These are phyloP conservation scores for Phialemoniopsis sp. DNA, from an alignment of 2,329 filamentous ascomycete species.

Conservation along the genomic window DNA sequence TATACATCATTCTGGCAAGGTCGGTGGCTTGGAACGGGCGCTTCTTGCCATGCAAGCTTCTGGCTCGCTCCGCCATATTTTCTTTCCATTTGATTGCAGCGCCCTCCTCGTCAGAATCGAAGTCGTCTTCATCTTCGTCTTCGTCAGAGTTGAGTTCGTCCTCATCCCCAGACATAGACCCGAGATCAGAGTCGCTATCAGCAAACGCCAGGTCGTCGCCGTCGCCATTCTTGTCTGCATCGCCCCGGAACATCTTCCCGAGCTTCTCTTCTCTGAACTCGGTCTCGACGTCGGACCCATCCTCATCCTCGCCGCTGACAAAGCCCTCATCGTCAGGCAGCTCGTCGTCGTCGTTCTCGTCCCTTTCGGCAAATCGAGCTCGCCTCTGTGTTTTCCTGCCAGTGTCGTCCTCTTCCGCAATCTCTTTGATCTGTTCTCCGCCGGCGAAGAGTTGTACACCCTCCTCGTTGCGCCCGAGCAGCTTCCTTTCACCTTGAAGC, in stretches of 20 bases:
- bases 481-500: slow-evolving; percentile 74
- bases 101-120: slow-evolving; percentile 66
- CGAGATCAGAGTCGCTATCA: slow-evolving; percentile 94
- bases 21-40: slow-evolving; percentile 75
- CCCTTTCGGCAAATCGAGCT: slow-evolving; percentile 54
- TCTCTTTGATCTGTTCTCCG: slow-evolving; percentile 61
- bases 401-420: slow-evolving; percentile 54
- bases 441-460: slow-evolving; percentile 84
- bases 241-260: slow-evolving; percentile 56
- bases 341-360: slow-evolving; percentile 53
- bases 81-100: slow-evolving; percentile 81
- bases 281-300: slow-evolving; percentile 44
- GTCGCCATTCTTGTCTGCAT: slow-evolving; percentile 41
- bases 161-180: slow-evolving; percentile 68
- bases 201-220: slow-evolving; percentile 83
- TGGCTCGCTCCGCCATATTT: slow-evolving; percentile 74
- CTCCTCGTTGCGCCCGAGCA: slow-evolving; percentile 78
- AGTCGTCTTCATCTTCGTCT: slow-evolving; percentile 47
- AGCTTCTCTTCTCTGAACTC: slow-evolving; percentile 58
- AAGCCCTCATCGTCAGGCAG: slow-evolving; percentile 50
- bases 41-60: slow-evolving; percentile 63
- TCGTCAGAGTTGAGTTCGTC: slow-evolving; percentile 39
- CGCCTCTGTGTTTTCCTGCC: slow-evolving; percentile 57
- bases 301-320: slow-evolving; percentile 48
- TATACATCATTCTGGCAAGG: slow-evolving; percentile 84